These are phyloP conservation scores for Metschnikowia gruessii DNA, from an alignment of 805 yeast species.

Conservation along the genomic window DNA sequence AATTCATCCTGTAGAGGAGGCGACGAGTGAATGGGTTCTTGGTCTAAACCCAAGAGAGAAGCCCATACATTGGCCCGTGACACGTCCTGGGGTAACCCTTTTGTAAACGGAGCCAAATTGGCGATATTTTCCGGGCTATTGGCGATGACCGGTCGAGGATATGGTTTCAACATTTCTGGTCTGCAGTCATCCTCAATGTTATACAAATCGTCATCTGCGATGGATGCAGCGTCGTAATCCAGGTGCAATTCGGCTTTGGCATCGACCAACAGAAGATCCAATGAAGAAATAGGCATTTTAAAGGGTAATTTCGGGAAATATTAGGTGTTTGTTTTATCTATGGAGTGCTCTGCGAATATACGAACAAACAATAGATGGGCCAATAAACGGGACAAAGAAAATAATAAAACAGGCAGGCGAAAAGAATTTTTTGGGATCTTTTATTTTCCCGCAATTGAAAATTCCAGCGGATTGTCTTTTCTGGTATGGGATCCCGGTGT, in stretches of 20 bases:
- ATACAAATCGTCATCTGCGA: neutral
- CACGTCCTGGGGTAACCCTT: neutral
- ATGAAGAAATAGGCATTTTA: constrained; percentile 6
- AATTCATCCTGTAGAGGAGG: neutral
- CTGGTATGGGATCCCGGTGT: no score
- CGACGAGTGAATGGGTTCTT: neutral
- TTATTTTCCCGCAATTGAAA: no score
- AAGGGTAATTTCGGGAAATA: no score
- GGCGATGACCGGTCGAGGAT: no score
- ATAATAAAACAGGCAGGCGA: no score
- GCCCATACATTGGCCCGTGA: neutral
- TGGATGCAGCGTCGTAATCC: neutral
- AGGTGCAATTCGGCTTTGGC: neutral
- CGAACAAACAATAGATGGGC: no score
- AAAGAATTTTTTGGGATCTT: no score
- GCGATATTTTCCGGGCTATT: neutral
- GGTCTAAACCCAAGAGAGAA: neutral
- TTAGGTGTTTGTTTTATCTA: no score
- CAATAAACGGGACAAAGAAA: no score
- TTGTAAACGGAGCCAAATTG: neutral
- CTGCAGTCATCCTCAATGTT: neutral
- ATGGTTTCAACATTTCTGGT: neutral
- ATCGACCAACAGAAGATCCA: constrained; percentile 8
- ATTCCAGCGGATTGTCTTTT: no score
- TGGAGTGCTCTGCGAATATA: no score